These are phyloP conservation scores for Penicillium pulvis DNA, from an alignment of 495 filamentous ascomycete species.

Conservation along the genomic window DNA sequence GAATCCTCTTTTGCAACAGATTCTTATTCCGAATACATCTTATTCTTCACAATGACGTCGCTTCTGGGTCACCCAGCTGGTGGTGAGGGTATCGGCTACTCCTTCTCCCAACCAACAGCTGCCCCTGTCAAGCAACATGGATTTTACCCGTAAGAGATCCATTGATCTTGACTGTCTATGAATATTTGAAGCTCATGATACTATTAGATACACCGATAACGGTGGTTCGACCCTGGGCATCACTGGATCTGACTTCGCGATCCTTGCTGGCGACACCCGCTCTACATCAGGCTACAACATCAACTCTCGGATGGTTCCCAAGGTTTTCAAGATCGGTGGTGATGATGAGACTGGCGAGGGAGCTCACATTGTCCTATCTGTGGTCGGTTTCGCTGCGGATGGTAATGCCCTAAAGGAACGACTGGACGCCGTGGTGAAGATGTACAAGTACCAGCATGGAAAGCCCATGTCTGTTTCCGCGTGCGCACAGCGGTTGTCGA, in stretches of 20 bases:
- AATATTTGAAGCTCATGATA: slow-evolving; percentile 1
- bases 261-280: slow-evolving; percentile 95
- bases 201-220: slow-evolving; percentile 89
- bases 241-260: slow-evolving; percentile 87
- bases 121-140: slow-evolving; percentile 67
- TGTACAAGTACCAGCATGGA: slow-evolving; percentile 94
- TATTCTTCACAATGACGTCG: slow-evolving; percentile 46
- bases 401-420: slow-evolving; percentile 87
- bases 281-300: slow-evolving; percentile 96
- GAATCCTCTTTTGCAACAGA: slow-evolving; percentile 3
- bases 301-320: slow-evolving; percentile 90
- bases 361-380: slow-evolving; percentile 83
- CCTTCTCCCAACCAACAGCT: slow-evolving; percentile 57
- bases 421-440: slow-evolving; percentile 88
- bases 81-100: slow-evolving; percentile 55
- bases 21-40: background rate
- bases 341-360: slow-evolving; percentile 81
- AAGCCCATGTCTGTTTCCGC: slow-evolving; percentile 91
- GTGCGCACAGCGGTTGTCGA: slow-evolving; percentile 88
- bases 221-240: slow-evolving; percentile 96
- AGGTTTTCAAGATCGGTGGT: slow-evolving; percentile 95
- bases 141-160: slow-evolving; percentile 80
- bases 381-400: slow-evolving; percentile 94
- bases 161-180: background rate
- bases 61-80: slow-evolving; percentile 45